Evolutionary conservation across 192 early-diverging fungal genomes (phyloP).

Genomic region (Linnemannia schmuckeri): DNA sequence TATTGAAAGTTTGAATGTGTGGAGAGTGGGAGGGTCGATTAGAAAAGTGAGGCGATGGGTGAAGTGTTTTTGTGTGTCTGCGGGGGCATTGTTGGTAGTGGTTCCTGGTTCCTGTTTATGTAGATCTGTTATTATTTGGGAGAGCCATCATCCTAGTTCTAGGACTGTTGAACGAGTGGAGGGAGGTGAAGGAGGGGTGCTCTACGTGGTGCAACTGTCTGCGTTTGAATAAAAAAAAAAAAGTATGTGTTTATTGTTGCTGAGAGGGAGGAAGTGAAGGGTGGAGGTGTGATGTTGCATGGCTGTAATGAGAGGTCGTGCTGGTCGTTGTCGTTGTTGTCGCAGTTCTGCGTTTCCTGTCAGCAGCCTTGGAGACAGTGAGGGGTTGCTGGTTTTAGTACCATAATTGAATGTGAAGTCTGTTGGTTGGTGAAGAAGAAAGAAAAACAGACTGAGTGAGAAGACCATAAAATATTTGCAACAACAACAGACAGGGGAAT

Average conservation of each 20-base stretch:
- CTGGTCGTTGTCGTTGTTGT: neutral
- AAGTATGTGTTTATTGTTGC: neutral
- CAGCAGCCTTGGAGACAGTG: too few relatives aligned
- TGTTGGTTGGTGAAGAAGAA: neutral
- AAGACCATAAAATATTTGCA: neutral
- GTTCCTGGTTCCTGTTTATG: neutral
- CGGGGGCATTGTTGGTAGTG: neutral
- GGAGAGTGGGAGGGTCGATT: neutral
- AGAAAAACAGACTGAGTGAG: neutral
- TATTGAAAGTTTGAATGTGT: constrained; percentile 21
- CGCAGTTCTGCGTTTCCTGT: neutral
- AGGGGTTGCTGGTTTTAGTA: neutral
- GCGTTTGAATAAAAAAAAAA: neutral
- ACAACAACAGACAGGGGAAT: neutral
- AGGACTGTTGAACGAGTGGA: neutral
- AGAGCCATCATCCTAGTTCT: neutral
- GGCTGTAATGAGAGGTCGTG: neutral
- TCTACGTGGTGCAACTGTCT: neutral
- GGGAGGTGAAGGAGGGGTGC: neutral
- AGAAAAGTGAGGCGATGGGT: neutral
- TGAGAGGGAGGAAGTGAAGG: neutral
- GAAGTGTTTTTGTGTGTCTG: neutral
- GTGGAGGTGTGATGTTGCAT: neutral
- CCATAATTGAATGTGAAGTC: constrained; percentile 1
- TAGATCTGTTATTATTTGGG: neutral